Conservation (phyloP, 1,139 yeast genomes). For the Taphrina pruni region DNA sequence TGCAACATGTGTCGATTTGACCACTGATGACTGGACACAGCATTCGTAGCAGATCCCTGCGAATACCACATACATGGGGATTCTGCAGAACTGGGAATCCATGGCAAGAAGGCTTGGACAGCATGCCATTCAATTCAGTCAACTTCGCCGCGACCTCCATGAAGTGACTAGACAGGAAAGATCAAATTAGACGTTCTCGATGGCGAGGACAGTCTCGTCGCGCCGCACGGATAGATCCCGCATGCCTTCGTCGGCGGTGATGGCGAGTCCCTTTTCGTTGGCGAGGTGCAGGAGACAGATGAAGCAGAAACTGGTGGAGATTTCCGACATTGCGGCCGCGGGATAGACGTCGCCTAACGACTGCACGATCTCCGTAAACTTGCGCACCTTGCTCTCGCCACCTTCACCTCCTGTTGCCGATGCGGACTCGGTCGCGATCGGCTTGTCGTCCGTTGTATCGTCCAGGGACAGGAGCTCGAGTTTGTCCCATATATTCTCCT, state of each 20-base stretch:
- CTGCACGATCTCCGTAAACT: slow-evolving; percentile 59
- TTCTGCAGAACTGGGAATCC: too few species aligned
- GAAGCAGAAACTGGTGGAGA: slow-evolving; percentile 87
- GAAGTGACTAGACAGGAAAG: too few species aligned
- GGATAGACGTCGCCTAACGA: slow-evolving; percentile 52
- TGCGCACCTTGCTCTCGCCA: slow-evolving; percentile 47
- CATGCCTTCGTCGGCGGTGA: slow-evolving; percentile 63
- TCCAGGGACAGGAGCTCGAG: slow-evolving; percentile 48
- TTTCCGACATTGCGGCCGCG: slow-evolving; percentile 57
- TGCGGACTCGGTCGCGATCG: background rate
- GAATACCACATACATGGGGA: too few species aligned
- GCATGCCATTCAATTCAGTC: too few species aligned
- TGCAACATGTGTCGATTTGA: too few species aligned
- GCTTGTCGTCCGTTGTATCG: slow-evolving; percentile 42
- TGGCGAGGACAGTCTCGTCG: slow-evolving; percentile 36
- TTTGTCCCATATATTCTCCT: slow-evolving; percentile 81
- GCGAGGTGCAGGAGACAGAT: slow-evolving; percentile 86
- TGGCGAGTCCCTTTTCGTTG: slow-evolving; percentile 78
- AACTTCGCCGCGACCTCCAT: too few species aligned
- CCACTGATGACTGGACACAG: too few species aligned
- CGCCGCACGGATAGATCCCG: slow-evolving; percentile 38
- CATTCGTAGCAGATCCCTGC: too few species aligned
- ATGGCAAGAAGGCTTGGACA: too few species aligned
- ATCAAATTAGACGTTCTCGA: slow-evolving; percentile 14
- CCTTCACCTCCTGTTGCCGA: slow-evolving; percentile 19